These are phyloP conservation scores for Punica granatum DNA, from an alignment of 345 rosid species.

Conservation along the genomic window DNA sequence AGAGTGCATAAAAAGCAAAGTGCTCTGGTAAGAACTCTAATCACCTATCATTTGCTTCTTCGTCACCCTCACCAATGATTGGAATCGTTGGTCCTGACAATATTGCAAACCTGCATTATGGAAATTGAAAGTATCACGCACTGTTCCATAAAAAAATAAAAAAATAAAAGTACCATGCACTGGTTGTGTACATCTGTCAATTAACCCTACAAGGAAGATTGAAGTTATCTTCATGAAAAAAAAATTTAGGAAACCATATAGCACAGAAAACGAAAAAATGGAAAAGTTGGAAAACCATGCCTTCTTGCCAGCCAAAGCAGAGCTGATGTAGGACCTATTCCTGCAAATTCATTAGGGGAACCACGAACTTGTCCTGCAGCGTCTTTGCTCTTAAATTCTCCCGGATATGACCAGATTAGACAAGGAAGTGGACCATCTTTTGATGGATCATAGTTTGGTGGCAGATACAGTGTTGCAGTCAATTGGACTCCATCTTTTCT, in stretches of 20 bases:
- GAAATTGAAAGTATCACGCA: not conserved
- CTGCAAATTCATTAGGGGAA: conserved; percentile 96
- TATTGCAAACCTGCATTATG: conserved; percentile 66
- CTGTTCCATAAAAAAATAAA: too few relatives aligned
- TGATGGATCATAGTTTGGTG: conserved; percentile 82
- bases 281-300: conserved; percentile 28
- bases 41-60: conserved; percentile 98
- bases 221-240: not conserved
- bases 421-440: conserved; percentile 96
- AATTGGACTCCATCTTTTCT: conserved; percentile 97
- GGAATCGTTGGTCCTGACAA: conserved; percentile 98
- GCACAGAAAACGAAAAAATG: conserved; percentile 5
- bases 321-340: conserved; percentile 91
- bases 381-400: conserved; percentile 99
- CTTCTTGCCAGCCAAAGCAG: conserved; percentile 99
- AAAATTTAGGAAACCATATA: not conserved
- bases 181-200: not conserved
- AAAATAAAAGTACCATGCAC: too few relatives aligned
- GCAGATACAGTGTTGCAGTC: conserved; percentile 87
- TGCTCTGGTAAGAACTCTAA: not conserved
- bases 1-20: not conserved
- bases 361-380: conserved; percentile 99
- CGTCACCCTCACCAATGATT: conserved; percentile 93
- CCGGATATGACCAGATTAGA: conserved; percentile 94
- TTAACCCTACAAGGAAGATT: not conserved